phyloP scores from a whole-genome alignment of 805 yeast species.

The Suhomyces sp. region DNA sequence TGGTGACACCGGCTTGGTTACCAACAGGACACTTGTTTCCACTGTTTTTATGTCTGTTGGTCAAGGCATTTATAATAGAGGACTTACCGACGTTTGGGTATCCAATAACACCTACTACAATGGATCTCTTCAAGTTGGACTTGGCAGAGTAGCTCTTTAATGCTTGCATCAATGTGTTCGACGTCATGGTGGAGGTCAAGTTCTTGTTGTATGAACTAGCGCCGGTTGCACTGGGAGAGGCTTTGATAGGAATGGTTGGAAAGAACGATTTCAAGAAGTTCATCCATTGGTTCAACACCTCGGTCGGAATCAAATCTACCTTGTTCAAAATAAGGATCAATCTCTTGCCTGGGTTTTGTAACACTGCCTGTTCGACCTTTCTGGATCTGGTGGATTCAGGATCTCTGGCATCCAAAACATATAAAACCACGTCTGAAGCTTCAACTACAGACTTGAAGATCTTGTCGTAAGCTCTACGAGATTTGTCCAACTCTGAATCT shows the following conservation, averaged over 20 bases:
- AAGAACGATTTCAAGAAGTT: slow-evolving; percentile 73
- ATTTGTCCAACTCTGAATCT: slow-evolving; percentile 57
- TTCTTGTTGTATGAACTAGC: slow-evolving; percentile 68
- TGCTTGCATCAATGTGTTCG: slow-evolving; percentile 70
- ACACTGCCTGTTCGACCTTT: slow-evolving; percentile 85
- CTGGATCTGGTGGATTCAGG: slow-evolving; percentile 93
- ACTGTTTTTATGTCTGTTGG: slow-evolving; percentile 72
- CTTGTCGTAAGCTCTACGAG: slow-evolving; percentile 90
- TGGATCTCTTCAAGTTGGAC: slow-evolving; percentile 81
- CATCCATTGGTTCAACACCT: slow-evolving; percentile 81
- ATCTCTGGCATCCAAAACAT: slow-evolving; percentile 96
- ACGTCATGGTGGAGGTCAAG: slow-evolving; percentile 67
- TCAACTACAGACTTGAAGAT: slow-evolving; percentile 91
- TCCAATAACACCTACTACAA: slow-evolving; percentile 93
- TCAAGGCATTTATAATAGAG: slow-evolving; percentile 85
- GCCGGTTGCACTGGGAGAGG: slow-evolving; percentile 71
- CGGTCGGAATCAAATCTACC: slow-evolving; percentile 87
- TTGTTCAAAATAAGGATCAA: slow-evolving; percentile 84
- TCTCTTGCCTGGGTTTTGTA: slow-evolving; percentile 77
- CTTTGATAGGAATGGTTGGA: slow-evolving; percentile 89
- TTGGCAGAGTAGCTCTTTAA: slow-evolving; percentile 82
- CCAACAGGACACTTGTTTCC: slow-evolving; percentile 91
- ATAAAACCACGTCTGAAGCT: slow-evolving; percentile 83
- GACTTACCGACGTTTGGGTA: slow-evolving; percentile 98
- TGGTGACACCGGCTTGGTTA: slow-evolving; percentile 96